Evolutionary conservation across 2,329 filamentous ascomycete species (phyloP).

Genomic region (Hymenoscyphus fraxineus): DNA sequence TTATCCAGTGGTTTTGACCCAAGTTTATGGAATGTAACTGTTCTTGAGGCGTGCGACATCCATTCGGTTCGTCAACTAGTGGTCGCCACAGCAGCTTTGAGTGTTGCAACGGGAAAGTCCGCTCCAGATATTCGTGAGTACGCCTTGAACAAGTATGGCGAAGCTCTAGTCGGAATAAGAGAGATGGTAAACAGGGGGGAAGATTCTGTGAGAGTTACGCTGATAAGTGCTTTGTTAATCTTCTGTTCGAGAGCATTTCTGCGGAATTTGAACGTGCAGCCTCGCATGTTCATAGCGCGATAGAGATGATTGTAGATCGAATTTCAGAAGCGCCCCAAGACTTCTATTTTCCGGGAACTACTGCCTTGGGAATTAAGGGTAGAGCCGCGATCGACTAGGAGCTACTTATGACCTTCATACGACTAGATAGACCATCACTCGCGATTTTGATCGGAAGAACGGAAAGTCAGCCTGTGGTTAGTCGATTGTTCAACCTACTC

Average conservation of each 20-base stretch:
- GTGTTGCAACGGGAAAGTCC: slow-evolving; percentile 13
- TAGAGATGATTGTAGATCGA: slow-evolving; percentile 21
- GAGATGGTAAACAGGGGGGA: slow-evolving; percentile 15
- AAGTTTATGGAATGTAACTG: slow-evolving; percentile 19
- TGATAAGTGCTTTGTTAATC: slow-evolving; percentile 28
- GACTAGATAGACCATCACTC: slow-evolving; percentile 19
- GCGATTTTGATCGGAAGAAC: slow-evolving; percentile 16
- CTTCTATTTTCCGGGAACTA: slow-evolving; percentile 14
- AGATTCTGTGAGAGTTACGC: slow-evolving; percentile 20
- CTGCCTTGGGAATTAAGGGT: slow-evolving; percentile 12
- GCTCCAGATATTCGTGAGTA: slow-evolving; percentile 20
- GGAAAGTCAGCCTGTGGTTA: slow-evolving; percentile 1
- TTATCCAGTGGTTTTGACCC: slow-evolving; percentile 20
- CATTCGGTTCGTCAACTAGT: slow-evolving; percentile 19
- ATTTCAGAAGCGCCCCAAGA: slow-evolving; percentile 7
- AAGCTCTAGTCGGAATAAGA: slow-evolving; percentile 21
- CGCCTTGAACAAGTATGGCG: slow-evolving; percentile 22
- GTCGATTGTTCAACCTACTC: slow-evolving; percentile 15
- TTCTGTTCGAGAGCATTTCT: slow-evolving; percentile 27
- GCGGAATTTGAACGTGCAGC: slow-evolving; percentile 21
- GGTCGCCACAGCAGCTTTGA: slow-evolving; percentile 20
- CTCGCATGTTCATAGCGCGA: slow-evolving; percentile 19
- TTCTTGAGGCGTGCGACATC: slow-evolving; percentile 24
- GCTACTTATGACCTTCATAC: slow-evolving; percentile 22
- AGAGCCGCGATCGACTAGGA: slow-evolving; percentile 20